Evolutionary conservation across 441 rosid genomes (phyloP), one percentile per base, ranked within the genome.

Genomic region (Pelargonium citronellum): DNA sequence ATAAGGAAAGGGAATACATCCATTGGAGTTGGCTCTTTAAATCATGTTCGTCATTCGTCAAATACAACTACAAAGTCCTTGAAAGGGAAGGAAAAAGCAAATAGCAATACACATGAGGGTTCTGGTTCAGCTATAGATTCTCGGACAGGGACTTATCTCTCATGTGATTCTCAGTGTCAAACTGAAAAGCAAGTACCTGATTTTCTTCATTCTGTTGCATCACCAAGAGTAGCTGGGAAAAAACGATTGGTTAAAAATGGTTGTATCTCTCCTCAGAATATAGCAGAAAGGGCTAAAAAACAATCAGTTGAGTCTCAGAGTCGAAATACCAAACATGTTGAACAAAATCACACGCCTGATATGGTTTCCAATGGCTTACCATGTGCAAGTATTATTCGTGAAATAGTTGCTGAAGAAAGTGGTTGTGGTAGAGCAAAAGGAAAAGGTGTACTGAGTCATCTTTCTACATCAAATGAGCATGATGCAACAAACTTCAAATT

Each of bases 181-280:
- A 16, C 60, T 53, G 15, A 15, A 53, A 53, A 53, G 60, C 60
- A 5, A 53, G 60, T 53, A 53, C 60, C 60, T 53, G 6, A 19
- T 53, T 72, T 75, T 64, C 43, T 22, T 76, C 46, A 57, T 41
- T 66, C 78, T 57, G 64, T 76, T 70, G 63, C 69, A 43, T 69
- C 83, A 37, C 81, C 85, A 22, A 84, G 79, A 82, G 74, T 70
- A 13, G 34, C 65, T 64, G 86, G 83, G 68, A 79, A 70, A 61
- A 91, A 80, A 76, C 83, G 91, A 78, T 82, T 93, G 83, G 98
- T 91, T 19, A 78, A 91, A 75, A 80, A 89, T 76, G 97, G 98
- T 47, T 91, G 91, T 79, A 93, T 93, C 46, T 89, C 96, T 77
- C 97, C 95, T 0, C 76, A 79, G 66, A 87, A 74, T 72, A 89